Evolutionary conservation across 768 basidiomycete genomes (phyloP).

Genomic region (Phlebiopsis gigantea): DNA sequence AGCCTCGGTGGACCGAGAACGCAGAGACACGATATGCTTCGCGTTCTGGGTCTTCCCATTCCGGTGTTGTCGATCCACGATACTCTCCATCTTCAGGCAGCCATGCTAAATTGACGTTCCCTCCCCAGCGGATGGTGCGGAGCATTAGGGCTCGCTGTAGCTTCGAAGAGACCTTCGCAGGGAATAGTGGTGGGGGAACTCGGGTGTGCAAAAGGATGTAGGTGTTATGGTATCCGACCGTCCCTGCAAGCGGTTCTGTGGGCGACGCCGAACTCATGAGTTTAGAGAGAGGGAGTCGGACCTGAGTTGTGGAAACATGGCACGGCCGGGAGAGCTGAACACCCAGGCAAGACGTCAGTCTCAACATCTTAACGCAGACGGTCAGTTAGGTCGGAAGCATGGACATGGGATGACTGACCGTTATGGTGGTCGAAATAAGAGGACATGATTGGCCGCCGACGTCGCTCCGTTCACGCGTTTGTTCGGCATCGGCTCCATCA

Average conservation of each 20-base stretch:
- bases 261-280: background rate
- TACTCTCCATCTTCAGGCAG: constrained; percentile 25
- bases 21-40: constrained; percentile 39
- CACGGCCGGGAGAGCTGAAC: background rate
- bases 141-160: constrained; percentile 47
- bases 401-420: background rate
- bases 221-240: constrained; percentile 44
- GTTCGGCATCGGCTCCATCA: background rate
- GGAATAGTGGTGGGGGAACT: constrained; percentile 43
- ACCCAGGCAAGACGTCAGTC: background rate
- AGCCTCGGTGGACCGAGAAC: constrained; percentile 44
- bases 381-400: background rate
- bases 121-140: constrained; percentile 41
- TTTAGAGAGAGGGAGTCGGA: background rate
- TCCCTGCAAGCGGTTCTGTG: constrained; percentile 36
- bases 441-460: background rate
- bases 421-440: background rate
- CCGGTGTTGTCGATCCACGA: background rate
- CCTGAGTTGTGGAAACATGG: background rate
- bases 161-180: constrained; percentile 37
- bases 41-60: constrained; percentile 15
- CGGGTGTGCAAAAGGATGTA: constrained; percentile 53
- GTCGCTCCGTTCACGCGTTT: background rate
- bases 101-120: constrained; percentile 60
- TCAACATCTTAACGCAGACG: background rate